Evolutionary conservation across 2,329 filamentous ascomycete species (phyloP).

Genomic region (Penicillium sumatraense): DNA sequence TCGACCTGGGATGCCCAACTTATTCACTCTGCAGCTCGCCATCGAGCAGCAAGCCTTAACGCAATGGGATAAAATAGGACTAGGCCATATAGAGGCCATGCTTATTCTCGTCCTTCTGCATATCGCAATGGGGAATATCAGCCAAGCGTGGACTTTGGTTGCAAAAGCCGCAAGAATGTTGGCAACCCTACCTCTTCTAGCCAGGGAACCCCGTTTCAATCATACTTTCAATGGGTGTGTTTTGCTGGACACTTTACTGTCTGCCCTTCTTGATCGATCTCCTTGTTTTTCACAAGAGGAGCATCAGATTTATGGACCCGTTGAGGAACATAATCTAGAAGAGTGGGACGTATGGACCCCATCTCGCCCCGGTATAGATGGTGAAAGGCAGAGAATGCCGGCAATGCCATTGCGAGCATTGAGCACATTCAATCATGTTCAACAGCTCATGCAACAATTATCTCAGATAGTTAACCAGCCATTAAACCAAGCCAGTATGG

Average conservation of each 20-base stretch:
- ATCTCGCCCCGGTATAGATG: not conserved
- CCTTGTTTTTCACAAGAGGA: slow-evolving; percentile 15
- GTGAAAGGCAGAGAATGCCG: not conserved
- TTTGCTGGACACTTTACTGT: slow-evolving; percentile 21
- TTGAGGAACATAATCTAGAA: slow-evolving; percentile 23
- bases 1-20: not conserved
- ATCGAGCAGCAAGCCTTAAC: slow-evolving; percentile 12
- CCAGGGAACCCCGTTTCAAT: slow-evolving; percentile 10
- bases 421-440: slow-evolving; percentile 20
- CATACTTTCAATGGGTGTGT: slow-evolving; percentile 21
- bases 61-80: slow-evolving; percentile 49
- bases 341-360: slow-evolving; percentile 24
- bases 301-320: not conserved
- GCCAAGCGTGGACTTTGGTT: slow-evolving; percentile 61
- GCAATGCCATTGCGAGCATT: slow-evolving; percentile 15
- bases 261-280: slow-evolving; percentile 8
- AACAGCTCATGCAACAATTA: slow-evolving; percentile 14
- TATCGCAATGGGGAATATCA: slow-evolving; percentile 56
- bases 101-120: slow-evolving; percentile 64
- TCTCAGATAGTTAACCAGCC: not conserved
- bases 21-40: slow-evolving; percentile 6
- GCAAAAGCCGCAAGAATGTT: slow-evolving; percentile 61
- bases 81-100: slow-evolving; percentile 55
- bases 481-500: not conserved
- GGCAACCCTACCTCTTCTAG: not conserved